Evolutionary conservation across 2,329 filamentous ascomycete species (phyloP).

Genomic region (Didymosphaeria variabile): DNA sequence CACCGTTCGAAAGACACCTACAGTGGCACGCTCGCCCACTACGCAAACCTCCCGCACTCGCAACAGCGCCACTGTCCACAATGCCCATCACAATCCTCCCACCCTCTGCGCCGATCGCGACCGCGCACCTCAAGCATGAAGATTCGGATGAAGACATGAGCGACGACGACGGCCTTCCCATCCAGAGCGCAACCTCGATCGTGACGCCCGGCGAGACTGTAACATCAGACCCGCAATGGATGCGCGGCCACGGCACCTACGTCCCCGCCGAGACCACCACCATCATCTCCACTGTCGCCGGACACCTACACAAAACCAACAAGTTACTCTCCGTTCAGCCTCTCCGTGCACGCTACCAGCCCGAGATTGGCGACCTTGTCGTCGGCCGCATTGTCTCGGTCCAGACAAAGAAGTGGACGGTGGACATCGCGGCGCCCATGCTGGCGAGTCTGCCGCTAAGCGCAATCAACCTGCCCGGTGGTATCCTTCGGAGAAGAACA

Average conservation of each 20-base stretch:
- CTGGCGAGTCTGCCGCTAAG: conserved; percentile 86
- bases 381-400: conserved; percentile 94
- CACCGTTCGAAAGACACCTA: background rate
- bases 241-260: conserved; percentile 96
- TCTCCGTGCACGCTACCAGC: conserved; percentile 89
- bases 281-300: conserved; percentile 90
- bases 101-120: conserved; percentile 49
- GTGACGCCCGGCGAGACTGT: conserved; percentile 90
- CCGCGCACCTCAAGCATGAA: conserved; percentile 52
- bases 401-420: conserved; percentile 91
- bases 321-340: conserved; percentile 93
- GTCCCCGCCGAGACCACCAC: conserved; percentile 67
- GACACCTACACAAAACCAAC: conserved; percentile 91
- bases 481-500: conserved; percentile 88
- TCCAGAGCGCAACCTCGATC: conserved; percentile 59
- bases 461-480: conserved; percentile 93
- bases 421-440: conserved; percentile 89
- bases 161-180: conserved; percentile 53
- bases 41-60: background rate
- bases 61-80: background rate
- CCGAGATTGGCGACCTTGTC: conserved; percentile 95
- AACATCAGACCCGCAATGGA: conserved; percentile 94
- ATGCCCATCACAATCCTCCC: conserved; percentile 70
- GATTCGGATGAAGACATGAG: conserved; percentile 61
- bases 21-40: background rate